Base-by-base conservation (phyloP, 1,139 yeast genomes). In the Protomyces gravidus region DNA sequence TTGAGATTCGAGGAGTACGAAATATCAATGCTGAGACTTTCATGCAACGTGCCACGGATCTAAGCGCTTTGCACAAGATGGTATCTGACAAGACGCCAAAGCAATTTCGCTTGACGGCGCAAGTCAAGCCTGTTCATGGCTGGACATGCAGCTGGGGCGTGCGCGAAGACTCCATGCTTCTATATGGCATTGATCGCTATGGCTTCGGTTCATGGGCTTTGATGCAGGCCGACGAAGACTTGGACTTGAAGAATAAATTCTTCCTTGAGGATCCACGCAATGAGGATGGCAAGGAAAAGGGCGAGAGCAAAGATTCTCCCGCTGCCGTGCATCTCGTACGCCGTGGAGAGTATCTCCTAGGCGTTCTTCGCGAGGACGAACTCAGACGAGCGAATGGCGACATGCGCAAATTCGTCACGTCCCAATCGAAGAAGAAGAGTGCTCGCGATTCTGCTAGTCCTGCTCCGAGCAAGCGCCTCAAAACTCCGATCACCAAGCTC, bases 171-270 rank as follows among this genome's bases (percentile, higher is more conserved):
- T 86, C 89, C 48, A 86, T 84, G 83, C 76, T 94, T 59, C 72
- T 94, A 64, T 82, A 86, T 46, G 99, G 99, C 65, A 86, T 92
- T 32, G 80, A 82, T 69, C 89, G 89, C 71, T 89, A 90, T 72
- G 99, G 99, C 0, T 92, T 89, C 69, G 98, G 98, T 21, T 85
- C 96, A 0, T 94, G 98, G 98, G 72, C 80, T 5, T 90, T 87
- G 70, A 90, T 94, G 50, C 78, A 98, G 69, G 98, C 92, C 73
- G 98, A 94, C 73, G 97, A 98, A 1, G 80, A 88, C 61, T 78
- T 94, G 63, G 94, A 92, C 13, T 77, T 94, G 65, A 88, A 89
- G 64, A 89, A 89, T 67, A 90, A 88, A 74, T 74, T 90, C 64
- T 90, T 82, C 69, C 76, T 90, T 66, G 76, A 75, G 63, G 42